These are phyloP conservation scores for Diutina catenulata DNA, from an alignment of 1,139 yeast species.

Conservation along the genomic window DNA sequence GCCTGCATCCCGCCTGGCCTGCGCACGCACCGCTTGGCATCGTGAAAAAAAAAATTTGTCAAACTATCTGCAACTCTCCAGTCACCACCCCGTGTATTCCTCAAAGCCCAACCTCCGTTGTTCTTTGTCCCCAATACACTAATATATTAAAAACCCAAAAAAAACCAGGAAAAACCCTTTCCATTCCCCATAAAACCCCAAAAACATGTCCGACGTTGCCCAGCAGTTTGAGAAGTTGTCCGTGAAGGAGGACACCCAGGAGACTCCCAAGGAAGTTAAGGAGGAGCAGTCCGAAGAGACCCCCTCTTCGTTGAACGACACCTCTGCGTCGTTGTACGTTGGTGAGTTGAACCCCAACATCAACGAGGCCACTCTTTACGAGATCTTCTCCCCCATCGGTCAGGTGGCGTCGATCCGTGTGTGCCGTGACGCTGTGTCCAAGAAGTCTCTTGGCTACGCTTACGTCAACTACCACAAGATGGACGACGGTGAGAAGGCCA, in stretches of 20 bases:
- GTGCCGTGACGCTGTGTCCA: slow-evolving; percentile 96
- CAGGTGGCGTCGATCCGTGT: slow-evolving; percentile 96
- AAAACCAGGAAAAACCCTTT: slow-evolving; percentile 2
- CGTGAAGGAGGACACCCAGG: slow-evolving; percentile 2
- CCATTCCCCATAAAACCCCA: slow-evolving; percentile 2
- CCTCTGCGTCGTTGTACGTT: slow-evolving; percentile 85
- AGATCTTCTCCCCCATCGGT: slow-evolving; percentile 89
- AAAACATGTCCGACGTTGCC: slow-evolving; percentile 5
- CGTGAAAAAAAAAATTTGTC: too few relatives aligned
- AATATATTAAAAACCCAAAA: too few relatives aligned
- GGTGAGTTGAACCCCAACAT: slow-evolving; percentile 94
- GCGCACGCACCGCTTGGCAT: too few relatives aligned
- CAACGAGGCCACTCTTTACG: slow-evolving; percentile 90
- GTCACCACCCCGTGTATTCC: background rate
- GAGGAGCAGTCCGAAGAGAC: slow-evolving; percentile 6
- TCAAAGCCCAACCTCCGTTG: background rate
- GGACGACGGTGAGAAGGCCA: slow-evolving; percentile 88
- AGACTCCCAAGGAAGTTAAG: slow-evolving; percentile 5
- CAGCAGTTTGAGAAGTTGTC: slow-evolving; percentile 5
- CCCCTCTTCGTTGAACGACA: slow-evolving; percentile 25
- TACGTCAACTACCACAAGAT: slow-evolving; percentile 91
- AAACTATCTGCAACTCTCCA: too few relatives aligned
- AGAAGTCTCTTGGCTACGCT: slow-evolving; percentile 96
- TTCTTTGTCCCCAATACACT: slow-evolving; percentile 2
- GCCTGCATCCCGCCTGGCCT: too few relatives aligned